Evolutionary conservation across 164 flowering plant genomes (phyloP).

Genomic region (Litsea cubeba): DNA sequence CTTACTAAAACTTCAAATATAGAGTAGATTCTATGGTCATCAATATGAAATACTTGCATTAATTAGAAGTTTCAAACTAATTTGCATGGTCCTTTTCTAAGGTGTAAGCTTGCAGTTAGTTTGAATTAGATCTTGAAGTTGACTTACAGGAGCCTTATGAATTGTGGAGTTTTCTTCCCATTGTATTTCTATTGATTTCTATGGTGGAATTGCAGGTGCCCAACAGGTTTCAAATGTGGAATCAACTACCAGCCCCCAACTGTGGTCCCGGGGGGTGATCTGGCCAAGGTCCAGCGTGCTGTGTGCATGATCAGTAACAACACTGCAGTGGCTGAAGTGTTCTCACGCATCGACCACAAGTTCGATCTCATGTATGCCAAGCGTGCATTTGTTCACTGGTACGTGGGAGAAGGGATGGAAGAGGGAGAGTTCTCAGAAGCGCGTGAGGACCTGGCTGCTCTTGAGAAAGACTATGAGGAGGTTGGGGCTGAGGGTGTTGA

Average conservation of each 20-base stretch:
- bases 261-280: conserved; percentile 79
- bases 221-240: conserved; percentile 84
- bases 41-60: too few relatives aligned
- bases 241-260: conserved; percentile 79
- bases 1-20: too few relatives aligned
- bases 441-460: conserved; percentile 80
- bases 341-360: conserved; percentile 61
- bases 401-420: conserved; percentile 88
- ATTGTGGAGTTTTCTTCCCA: too few relatives aligned
- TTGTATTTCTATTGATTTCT: neutral
- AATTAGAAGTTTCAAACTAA: too few relatives aligned
- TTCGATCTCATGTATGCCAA: conserved; percentile 79
- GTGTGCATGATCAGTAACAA: conserved; percentile 94
- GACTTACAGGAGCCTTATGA: neutral
- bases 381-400: conserved; percentile 84
- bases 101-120: too few relatives aligned
- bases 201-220: conserved; percentile 47
- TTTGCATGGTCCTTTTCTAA: too few relatives aligned
- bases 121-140: too few relatives aligned
- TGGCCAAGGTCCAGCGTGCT: conserved; percentile 76
- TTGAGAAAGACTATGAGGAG: conserved; percentile 80
- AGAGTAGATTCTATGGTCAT: too few relatives aligned
- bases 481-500: conserved; percentile 68
- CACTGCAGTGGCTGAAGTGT: conserved; percentile 82
- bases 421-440: conserved; percentile 89